Conservation (phyloP, 2,329 filamentous ascomycete genomes). For the Arthrobotrys iridis region DNA sequence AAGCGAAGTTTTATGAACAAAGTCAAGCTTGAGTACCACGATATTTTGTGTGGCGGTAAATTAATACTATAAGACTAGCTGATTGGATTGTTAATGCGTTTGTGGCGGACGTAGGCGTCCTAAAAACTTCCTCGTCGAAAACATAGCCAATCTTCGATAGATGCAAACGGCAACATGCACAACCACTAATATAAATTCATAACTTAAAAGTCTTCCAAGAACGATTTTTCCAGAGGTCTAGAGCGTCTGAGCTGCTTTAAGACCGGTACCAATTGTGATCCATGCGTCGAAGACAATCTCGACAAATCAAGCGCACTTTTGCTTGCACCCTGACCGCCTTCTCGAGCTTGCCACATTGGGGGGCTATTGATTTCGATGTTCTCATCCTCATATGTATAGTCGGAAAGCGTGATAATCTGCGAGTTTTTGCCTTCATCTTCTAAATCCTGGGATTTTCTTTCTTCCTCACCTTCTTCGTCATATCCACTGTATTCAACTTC, state of each 20-base stretch:
- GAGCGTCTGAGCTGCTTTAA: background rate
- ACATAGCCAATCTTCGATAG: background rate
- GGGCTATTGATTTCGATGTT: background rate
- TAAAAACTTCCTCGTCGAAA: background rate
- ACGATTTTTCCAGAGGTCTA: background rate
- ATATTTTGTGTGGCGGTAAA: too few relatives aligned
- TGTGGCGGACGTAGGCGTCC: background rate
- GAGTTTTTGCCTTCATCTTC: background rate
- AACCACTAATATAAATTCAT: background rate
- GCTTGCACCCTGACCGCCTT: background rate
- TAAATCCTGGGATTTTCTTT: background rate
- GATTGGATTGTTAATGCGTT: background rate
- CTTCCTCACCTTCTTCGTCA: background rate
- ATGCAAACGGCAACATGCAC: background rate
- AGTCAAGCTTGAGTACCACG: too few relatives aligned
- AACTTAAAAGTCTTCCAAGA: background rate
- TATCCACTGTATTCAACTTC: background rate
- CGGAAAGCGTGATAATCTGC: background rate
- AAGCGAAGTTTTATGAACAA: too few relatives aligned
- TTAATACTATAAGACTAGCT: background rate
- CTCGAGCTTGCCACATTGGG: background rate
- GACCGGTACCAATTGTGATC: background rate
- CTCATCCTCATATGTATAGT: background rate
- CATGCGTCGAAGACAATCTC: background rate
- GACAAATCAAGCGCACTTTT: conserved; percentile 5